phyloP scores from a whole-genome alignment of 2,329 filamentous ascomycete species.

The Neonectria faginata region DNA sequence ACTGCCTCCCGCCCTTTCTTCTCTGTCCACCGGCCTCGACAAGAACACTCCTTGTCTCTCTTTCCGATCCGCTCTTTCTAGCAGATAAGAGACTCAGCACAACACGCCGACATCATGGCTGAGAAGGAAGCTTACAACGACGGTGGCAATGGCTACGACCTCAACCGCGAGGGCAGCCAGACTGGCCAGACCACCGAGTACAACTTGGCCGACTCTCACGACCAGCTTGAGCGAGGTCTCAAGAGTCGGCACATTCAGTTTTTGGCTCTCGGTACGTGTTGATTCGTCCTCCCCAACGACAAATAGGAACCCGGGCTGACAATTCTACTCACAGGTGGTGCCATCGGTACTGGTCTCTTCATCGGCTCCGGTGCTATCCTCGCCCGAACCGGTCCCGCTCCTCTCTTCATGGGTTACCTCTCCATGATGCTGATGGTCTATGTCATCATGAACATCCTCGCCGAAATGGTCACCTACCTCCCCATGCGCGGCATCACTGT shows the following conservation, averaged over 20 bases:
- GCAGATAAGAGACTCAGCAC: not conserved
- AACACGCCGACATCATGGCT: constrained; percentile 25
- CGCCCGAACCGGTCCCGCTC: constrained; percentile 69
- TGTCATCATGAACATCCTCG: constrained; percentile 66
- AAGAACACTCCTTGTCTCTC: not conserved
- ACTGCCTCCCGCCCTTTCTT: constrained; percentile 3
- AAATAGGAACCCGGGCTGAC: constrained; percentile 10
- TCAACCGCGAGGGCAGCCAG: constrained; percentile 43
- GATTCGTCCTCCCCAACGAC: not conserved
- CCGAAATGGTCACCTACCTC: constrained; percentile 66
- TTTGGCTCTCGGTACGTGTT: constrained; percentile 61
- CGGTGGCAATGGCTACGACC: constrained; percentile 38
- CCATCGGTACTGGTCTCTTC: constrained; percentile 73
- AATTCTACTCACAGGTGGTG: constrained; percentile 51
- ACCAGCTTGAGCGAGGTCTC: constrained; percentile 66
- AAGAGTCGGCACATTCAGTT: constrained; percentile 72
- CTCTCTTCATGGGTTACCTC: constrained; percentile 76
- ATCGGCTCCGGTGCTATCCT: constrained; percentile 70
- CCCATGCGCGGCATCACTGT: constrained; percentile 68
- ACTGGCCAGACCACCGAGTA: constrained; percentile 46
- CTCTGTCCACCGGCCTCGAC: not conserved
- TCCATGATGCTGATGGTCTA: constrained; percentile 66
- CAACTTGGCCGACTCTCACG: constrained; percentile 52
- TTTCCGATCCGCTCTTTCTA: not conserved
- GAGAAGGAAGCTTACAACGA: constrained; percentile 35